Base-by-base conservation (phyloP, 495 filamentous ascomycete genomes). In the Letharia lupina region DNA sequence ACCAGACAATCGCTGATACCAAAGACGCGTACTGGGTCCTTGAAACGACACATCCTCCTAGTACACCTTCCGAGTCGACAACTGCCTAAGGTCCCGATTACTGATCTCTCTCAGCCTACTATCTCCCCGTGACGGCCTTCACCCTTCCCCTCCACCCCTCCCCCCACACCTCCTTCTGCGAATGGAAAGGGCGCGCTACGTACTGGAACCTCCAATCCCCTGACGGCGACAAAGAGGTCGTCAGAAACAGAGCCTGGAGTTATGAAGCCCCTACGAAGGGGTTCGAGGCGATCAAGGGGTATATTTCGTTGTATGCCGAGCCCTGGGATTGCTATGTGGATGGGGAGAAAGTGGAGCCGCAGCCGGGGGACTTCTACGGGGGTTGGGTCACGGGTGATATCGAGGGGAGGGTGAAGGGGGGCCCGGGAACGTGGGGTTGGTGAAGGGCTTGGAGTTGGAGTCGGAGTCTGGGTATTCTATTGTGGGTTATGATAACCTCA, bases 251-350 rank as follows among this genome's bases (percentile, higher is more conserved):
- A 10, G 78, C 82, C 37, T 86, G 83, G 83, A 78, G 76, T 35
- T 86, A 85, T 70, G 78, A 82, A 64, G 70, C 72, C 60, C 83
- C 83, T 12, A 80, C 75, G 8, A 69, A 73, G 63, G 72, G 74
- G 3, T 86, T 81, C 69, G 74, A 77, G 63, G 68, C 69, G 31
- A 77, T 86, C 59, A 80, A 78, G 70, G 80, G 79, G 33, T 81
- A 80, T 65, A 69, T 86, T 41, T 76, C 74, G 61, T 81, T 86
- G 64, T 85, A 81, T 70, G 79, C 74, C 16, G 80, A 78, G 9
- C 83, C 83, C 18, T 85, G 83, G 83, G 79, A 83, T 50, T 86
- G 83, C 70, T 84, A 72, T 69, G 83, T 85, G 18, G 82, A 86
- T 74, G 83, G 82, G n/a, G 83, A 86, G 73, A 74, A 77, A 60